Base-by-base conservation (phyloP, 2,329 filamentous ascomycete species). In the Aureobasidium uvarum region DNA sequence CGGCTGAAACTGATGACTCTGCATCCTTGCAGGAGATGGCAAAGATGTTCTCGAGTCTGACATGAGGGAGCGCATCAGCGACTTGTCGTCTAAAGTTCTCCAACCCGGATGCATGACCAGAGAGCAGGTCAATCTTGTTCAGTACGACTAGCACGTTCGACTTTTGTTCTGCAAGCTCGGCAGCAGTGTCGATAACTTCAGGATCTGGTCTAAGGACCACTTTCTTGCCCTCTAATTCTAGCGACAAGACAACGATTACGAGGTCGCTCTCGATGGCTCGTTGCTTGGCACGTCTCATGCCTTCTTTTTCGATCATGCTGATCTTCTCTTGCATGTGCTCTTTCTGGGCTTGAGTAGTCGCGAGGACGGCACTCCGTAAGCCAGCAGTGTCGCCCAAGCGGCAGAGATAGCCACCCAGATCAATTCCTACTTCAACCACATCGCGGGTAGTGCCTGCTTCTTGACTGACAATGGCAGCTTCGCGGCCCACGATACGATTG, bases 331-430 rank as follows among this genome's bases (percentile, higher is more conserved):
- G 62, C 51, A 59, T 36, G 43, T 60, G 54, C 36, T 65, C 56
- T 16, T 46, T 39, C 41, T 48, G 55, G 36, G 28, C 41, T 56
- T 39, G 23, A 16, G 55, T 36, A 2, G 36, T 25, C 18, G 50
- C 41, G 31, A 51, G 43, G 7, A 68, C 64, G 41, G 71, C 76
- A 55, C 83, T 85, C 58, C 92, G 84, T 70, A 99, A 86, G 0
- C 95, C 95, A 23, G 95, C 95, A 72, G 95, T 98, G 78, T 99
- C 95, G 18, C 94, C 93, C 73, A 99, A 88, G n/a, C 90, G 91
- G 76, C 93, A 96, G 58, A 96, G 86, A 79, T 90, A 99, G 0
- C 95, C 95, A 0, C 88, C 87, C 55, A 99, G 83, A 77, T 99
- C 95, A 31, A 99, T 83, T 33, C 89, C 89, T 0, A 95, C 90